These are phyloP conservation scores for Pisolithus albus DNA, from an alignment of 768 basidiomycete genomes.

Conservation along the genomic window DNA sequence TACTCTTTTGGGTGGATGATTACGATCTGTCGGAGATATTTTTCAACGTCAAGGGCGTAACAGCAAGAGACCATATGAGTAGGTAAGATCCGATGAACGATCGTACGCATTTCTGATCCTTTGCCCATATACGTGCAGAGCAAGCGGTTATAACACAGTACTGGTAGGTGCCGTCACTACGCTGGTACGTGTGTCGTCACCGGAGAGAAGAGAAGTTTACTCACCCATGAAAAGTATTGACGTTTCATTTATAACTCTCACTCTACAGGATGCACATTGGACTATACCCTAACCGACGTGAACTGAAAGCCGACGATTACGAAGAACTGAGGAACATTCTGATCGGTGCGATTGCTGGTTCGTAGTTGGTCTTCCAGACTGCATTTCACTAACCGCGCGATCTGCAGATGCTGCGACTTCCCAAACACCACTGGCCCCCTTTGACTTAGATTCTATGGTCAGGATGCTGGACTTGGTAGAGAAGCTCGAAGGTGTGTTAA, in stretches of 20 bases:
- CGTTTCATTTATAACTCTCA: not conserved
- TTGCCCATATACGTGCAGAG: constrained; percentile 4
- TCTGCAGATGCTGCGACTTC: constrained; percentile 5
- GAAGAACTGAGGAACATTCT: constrained; percentile 1
- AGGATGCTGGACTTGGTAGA: constrained; percentile 6
- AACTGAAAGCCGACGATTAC: not conserved
- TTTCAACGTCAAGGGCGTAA: constrained; percentile 33
- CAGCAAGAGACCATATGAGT: constrained; percentile 36
- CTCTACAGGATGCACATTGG: constrained; percentile 6
- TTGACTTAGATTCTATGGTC: constrained; percentile 3
- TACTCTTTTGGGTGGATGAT: constrained; percentile 43
- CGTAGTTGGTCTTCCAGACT: constrained; percentile 2
- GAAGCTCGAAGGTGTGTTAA: not conserved
- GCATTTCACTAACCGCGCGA: no score
- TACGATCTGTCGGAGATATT: constrained; percentile 28
- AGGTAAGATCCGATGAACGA: constrained; percentile 4
- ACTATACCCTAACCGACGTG: not conserved
- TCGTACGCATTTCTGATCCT: not conserved
- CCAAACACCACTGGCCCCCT: constrained; percentile 1
- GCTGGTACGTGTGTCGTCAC: not conserved
- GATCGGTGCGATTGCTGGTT: constrained; percentile 12
- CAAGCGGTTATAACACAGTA: constrained; percentile 15
- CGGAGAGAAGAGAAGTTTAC: not conserved
- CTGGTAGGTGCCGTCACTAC: constrained; percentile 12
- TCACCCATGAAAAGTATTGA: not conserved